Evolutionary conservation across 345 rosid genomes (phyloP).

Genomic region (Brassica rapa): DNA sequence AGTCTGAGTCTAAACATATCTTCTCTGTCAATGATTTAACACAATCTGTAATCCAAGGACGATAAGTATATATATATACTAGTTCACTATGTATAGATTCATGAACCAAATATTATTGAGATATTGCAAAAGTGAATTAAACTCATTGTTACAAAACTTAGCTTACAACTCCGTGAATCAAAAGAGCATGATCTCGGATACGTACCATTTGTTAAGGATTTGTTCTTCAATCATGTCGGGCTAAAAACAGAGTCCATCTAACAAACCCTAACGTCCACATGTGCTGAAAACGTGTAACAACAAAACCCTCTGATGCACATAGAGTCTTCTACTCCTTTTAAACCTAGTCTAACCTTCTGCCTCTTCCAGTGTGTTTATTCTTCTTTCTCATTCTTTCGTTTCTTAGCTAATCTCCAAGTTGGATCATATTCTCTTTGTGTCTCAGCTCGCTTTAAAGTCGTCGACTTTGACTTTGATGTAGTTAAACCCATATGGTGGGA

Average conservation of each 20-base stretch:
- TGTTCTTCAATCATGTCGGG: too few species aligned
- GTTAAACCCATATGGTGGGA: background rate
- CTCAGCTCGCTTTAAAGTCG: background rate
- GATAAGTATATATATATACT: constrained; percentile 1
- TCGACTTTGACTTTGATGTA: background rate
- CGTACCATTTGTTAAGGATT: too few species aligned
- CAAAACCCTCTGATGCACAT: too few species aligned
- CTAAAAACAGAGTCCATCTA: too few species aligned
- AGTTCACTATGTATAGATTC: background rate
- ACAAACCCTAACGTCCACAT: too few species aligned
- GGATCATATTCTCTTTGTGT: background rate
- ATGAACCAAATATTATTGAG: background rate
- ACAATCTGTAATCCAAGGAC: constrained; percentile 36
- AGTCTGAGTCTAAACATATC: constrained; percentile 3
- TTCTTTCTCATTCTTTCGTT: too few species aligned
- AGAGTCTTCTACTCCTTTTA: background rate
- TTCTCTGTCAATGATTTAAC: constrained; percentile 32
- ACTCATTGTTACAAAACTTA: background rate
- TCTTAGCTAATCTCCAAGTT: too few species aligned
- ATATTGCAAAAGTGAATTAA: background rate
- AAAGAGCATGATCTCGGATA: too few species aligned
- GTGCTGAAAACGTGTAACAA: too few species aligned
- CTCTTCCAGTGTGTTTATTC: too few species aligned
- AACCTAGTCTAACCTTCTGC: background rate
- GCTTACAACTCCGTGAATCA: background rate